Conservation (phyloP, 2,329 filamentous ascomycete genomes). For the Cladosporium colombiae region DNA sequence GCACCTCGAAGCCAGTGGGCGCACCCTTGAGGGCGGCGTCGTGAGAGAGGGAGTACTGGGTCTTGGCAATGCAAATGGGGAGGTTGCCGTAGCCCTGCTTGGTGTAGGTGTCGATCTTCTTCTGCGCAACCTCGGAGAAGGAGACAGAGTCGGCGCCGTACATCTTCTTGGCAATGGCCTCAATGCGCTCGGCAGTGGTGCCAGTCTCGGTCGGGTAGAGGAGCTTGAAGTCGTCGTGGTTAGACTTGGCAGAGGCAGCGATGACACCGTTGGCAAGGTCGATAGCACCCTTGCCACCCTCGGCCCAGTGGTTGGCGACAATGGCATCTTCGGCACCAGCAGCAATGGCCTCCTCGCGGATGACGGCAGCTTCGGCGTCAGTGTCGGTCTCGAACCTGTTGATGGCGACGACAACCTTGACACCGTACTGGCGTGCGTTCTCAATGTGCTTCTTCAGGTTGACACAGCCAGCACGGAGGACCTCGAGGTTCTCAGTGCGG, state of each 20-base stretch:
- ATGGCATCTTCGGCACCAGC: constrained; percentile 94
- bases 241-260: constrained; percentile 76
- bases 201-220: constrained; percentile 75
- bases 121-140: constrained; percentile 90
- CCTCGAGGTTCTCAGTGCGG: constrained; percentile 87
- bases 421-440: constrained; percentile 85
- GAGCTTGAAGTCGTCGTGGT: constrained; percentile 74
- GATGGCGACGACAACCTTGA: constrained; percentile 94
- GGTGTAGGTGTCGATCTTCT: constrained; percentile 94
- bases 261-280: constrained; percentile 88
- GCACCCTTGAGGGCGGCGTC: constrained; percentile 93
- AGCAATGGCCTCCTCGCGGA: constrained; percentile 86
- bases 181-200: constrained; percentile 83
- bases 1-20: constrained; percentile 89
- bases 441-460: constrained; percentile 94
- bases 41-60: constrained; percentile 93
- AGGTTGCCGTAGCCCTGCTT: constrained; percentile 89
- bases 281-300: constrained; percentile 86
- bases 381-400: constrained; percentile 96
- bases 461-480: constrained; percentile 85
- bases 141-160: constrained; percentile 89
- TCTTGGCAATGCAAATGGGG: constrained; percentile 97
- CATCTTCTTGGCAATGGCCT: constrained; percentile 87
- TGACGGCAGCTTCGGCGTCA: constrained; percentile 82
- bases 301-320: constrained; percentile 93